Evolutionary conservation across 2,329 filamentous ascomycete genomes (phyloP), one percentile per base, ranked within the genome.

Genomic region (Colletotrichum abscissum): DNA sequence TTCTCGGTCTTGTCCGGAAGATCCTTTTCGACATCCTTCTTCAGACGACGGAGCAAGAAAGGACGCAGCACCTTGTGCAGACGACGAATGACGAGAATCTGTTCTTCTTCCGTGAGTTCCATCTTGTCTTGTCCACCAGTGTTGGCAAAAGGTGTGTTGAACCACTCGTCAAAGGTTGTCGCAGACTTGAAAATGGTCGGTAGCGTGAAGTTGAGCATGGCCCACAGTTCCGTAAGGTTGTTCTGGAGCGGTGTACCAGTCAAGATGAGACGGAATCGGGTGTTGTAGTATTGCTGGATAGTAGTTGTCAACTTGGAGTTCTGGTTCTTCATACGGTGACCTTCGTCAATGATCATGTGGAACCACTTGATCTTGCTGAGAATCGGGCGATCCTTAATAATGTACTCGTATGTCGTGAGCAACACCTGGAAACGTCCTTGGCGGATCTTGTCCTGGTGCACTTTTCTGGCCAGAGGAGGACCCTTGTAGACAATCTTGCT

Each of bases 281-380:
- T 98, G 79, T 89, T 93, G 86, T 99, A 99, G 87, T 98, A 98
- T 75, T 95, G 92, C 49, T 96, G 95, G 76, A 99, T 94, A 5
- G 97, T 98, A 76, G 92, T 95, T 83, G 95, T 98, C 78, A 99
- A 89, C 86, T 99, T 99, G 11, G 97, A 99, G 78, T 97, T 93
- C 35, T 94, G 90, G 84, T 99, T 99, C 90, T 99, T 99, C 97
- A 99, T 99, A 82, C 97, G 95, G 84, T 99, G 97, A 85, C 97
- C 97, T 87, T 99, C 97, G 79, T 99, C 97, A 77, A 99, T 97
- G 78, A 99, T 98, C 97, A 99, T 98, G 86, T 99, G 97, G 79
- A 98, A 93, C 97, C 97, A 99, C 85, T 98, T 98, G 85, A 99
- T 96, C 88, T 98, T 98, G 87, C 94, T 97, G 14, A 99, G 86